Percentiles rank a stretch among this genome's conserved stretches.
phyloP scores from a whole-genome alignment of 257 asterid species.

The Scutellaria galericulata region DNA sequence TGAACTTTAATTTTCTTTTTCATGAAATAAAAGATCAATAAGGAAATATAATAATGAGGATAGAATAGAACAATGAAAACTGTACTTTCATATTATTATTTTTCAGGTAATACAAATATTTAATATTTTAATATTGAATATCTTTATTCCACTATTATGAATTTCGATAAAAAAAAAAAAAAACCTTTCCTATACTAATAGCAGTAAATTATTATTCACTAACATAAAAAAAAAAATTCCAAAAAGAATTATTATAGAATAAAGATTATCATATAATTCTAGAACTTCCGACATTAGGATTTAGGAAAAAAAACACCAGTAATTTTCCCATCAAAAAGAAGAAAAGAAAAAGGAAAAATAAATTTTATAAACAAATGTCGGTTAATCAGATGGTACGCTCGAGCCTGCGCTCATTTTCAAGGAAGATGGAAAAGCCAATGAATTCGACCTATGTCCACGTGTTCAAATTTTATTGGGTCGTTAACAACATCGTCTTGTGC shows the following conservation, averaged over 20 bases:
- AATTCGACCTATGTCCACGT: conserved; percentile 5
- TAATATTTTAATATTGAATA: too few species aligned
- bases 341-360: background rate
- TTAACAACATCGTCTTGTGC: background rate
- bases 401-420: background rate
- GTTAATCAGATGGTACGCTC: conserved; percentile 35
- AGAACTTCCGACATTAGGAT: conserved; percentile 6
- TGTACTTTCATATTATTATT: too few species aligned
- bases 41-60: too few species aligned
- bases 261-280: background rate
- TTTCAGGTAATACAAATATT: too few species aligned
- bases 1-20: too few species aligned
- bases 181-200: too few species aligned
- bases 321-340: background rate
- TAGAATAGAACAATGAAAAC: too few species aligned
- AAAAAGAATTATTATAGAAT: too few species aligned
- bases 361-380: conserved; percentile 25
- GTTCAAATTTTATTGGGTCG: background rate
- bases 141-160: too few species aligned
- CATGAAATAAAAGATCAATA: too few species aligned
- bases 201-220: too few species aligned
- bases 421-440: background rate
- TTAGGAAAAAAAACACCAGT: background rate
- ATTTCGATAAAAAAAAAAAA: too few species aligned
- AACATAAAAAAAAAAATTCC: background rate